phyloP scores from a whole-genome alignment of 2,329 filamentous ascomycete species.

The Keithomyces neogunnii region DNA sequence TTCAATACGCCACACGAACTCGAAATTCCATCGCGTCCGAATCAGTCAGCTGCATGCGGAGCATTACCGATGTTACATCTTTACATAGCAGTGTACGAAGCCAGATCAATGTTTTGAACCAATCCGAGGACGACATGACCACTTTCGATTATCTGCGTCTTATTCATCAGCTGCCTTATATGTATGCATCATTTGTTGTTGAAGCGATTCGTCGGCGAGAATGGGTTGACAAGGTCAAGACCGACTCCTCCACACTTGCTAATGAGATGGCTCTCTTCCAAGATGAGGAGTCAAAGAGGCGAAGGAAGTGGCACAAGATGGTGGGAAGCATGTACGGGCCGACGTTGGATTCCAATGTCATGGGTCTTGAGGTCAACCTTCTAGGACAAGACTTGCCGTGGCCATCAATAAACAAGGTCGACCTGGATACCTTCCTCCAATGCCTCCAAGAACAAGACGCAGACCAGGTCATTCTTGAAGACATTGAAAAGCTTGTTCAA shows the following conservation, averaged over 20 bases:
- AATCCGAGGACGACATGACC: slow-evolving; percentile 67
- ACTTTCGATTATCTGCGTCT: slow-evolving; percentile 74
- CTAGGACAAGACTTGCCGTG: slow-evolving; percentile 71
- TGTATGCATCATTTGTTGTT: slow-evolving; percentile 82
- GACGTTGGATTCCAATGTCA: slow-evolving; percentile 56
- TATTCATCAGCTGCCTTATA: slow-evolving; percentile 74
- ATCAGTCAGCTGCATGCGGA: slow-evolving; percentile 68
- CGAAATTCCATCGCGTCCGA: slow-evolving; percentile 60
- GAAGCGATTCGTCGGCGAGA: slow-evolving; percentile 81
- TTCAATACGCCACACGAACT: slow-evolving; percentile 50
- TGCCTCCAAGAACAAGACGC: slow-evolving; percentile 56
- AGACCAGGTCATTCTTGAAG: slow-evolving; percentile 57
- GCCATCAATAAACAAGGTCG: slow-evolving; percentile 68
- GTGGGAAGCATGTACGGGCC: slow-evolving; percentile 70
- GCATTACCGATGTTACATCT: slow-evolving; percentile 71
- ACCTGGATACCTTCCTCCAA: slow-evolving; percentile 67
- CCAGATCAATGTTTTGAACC: slow-evolving; percentile 62
- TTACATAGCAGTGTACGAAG: slow-evolving; percentile 63
- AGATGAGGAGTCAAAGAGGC: slow-evolving; percentile 82
- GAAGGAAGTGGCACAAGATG: slow-evolving; percentile 83
- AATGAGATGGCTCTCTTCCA: slow-evolving; percentile 90
- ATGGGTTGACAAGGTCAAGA: slow-evolving; percentile 85
- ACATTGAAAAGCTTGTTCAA: slow-evolving; percentile 67
- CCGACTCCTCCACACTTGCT: slow-evolving; percentile 76
- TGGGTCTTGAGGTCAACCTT: slow-evolving; percentile 78